Conservation (phyloP, 352 stramenopile species). For the Globisporangium paddicum region DNA sequence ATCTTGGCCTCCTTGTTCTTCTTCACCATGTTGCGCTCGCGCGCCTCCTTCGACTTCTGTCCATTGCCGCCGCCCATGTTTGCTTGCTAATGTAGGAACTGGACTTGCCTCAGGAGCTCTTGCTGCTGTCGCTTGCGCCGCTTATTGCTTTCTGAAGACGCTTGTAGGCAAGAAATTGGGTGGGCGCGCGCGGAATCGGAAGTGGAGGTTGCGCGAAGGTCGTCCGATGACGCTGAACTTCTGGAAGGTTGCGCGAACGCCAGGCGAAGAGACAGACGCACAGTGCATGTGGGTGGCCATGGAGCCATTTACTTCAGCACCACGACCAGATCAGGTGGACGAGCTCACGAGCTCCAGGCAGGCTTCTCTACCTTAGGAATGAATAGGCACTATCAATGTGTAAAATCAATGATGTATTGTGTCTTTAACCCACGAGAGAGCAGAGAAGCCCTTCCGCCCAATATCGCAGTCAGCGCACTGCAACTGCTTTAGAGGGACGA, state of each 20-base stretch:
- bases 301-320: background rate
- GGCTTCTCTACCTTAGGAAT: too few species aligned
- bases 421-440: too few species aligned
- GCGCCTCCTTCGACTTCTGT: constrained; percentile 77
- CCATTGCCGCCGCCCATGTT: constrained; percentile 83
- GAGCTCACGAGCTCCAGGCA: background rate
- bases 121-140: background rate
- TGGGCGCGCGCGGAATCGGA: background rate
- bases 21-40: constrained; percentile 81
- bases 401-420: too few species aligned
- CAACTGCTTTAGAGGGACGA: too few species aligned
- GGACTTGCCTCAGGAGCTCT: too few species aligned
- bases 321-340: background rate
- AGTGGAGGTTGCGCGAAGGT: background rate
- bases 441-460: background rate
- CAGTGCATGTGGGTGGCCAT: background rate
- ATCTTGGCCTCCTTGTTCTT: constrained; percentile 80
- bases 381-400: too few species aligned
- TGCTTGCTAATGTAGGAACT: background rate
- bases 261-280: background rate
- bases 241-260: background rate
- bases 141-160: constrained; percentile 5
- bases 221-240: background rate
- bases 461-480: background rate
- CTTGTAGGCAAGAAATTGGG: constrained; percentile 1